phyloP scores from a whole-genome alignment of 768 basidiomycete genomes.

The Leccinum boreale region DNA sequence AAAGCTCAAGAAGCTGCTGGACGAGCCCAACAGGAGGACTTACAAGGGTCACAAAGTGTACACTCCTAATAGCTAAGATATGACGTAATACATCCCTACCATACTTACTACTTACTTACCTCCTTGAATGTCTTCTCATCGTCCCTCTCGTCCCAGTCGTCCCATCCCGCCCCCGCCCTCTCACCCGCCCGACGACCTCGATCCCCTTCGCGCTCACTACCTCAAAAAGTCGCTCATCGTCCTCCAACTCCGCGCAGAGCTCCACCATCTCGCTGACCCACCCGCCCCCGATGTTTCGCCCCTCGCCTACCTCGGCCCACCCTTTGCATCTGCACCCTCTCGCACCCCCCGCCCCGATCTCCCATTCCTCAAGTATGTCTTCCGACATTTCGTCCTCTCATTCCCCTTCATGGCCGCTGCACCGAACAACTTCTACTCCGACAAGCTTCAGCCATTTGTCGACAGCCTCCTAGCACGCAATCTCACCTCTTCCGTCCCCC shows the following conservation, averaged over 20 bases:
- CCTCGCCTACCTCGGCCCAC: conserved; percentile 84
- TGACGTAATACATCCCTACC: conserved; percentile 13
- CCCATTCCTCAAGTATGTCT: conserved; percentile 86
- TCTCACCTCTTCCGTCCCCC: conserved; percentile 55
- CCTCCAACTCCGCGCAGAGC: conserved; percentile 80
- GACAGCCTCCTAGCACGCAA: conserved; percentile 79
- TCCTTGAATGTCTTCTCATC: neutral
- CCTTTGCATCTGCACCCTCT: conserved; percentile 73
- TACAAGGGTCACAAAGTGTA: conserved; percentile 33
- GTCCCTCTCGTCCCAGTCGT: neutral
- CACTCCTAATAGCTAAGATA: conserved; percentile 22
- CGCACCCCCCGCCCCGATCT: conserved; percentile 61
- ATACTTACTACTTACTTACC: neutral
- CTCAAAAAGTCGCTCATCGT: conserved; percentile 94
- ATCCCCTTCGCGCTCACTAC: conserved; percentile 92
- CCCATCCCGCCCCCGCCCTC: conserved; percentile 11
- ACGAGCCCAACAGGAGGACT: conserved; percentile 31
- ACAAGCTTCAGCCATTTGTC: conserved; percentile 93
- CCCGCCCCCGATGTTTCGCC: conserved; percentile 44
- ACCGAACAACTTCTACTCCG: conserved; percentile 87
- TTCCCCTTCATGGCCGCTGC: conserved; percentile 94
- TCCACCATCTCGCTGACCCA: conserved; percentile 59
- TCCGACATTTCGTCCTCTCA: conserved; percentile 88
- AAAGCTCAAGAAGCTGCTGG: conserved; percentile 52
- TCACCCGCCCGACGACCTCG: conserved; percentile 39